These are phyloP conservation scores for Actinomortierella ambigua DNA, from an alignment of 371 early-diverging fungal species.

Conservation along the genomic window DNA sequence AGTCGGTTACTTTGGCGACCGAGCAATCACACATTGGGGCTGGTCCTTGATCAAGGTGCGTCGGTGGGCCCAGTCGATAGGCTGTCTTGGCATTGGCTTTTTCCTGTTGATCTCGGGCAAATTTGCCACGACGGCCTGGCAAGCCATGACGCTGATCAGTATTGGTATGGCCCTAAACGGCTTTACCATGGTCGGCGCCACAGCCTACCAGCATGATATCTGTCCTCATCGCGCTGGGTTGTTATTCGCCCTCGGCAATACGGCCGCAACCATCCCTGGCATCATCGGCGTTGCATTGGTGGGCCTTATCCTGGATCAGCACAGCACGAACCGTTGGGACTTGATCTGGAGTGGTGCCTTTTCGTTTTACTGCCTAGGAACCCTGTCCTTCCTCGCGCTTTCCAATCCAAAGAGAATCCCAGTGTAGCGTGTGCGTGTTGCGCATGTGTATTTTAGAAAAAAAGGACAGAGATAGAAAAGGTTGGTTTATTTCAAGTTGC, in stretches of 20 bases:
- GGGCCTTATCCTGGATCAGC: conserved; percentile 30
- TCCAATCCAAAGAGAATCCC: too few species aligned
- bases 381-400: not conserved
- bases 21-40: conserved; percentile 23
- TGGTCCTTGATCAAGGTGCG: conserved; percentile 30
- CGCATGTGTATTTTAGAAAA: too few species aligned
- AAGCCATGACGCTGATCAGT: conserved; percentile 33
- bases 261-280: conserved; percentile 42
- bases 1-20: conserved; percentile 43
- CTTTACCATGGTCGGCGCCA: conserved; percentile 38
- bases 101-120: conserved; percentile 29
- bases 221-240: conserved; percentile 45
- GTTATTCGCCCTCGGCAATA: conserved; percentile 47
- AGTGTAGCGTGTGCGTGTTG: too few species aligned
- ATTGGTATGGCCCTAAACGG: conserved; percentile 45
- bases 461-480: too few species aligned
- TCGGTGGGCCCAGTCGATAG: conserved; percentile 29
- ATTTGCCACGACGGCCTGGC: conserved; percentile 20
- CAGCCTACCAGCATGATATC: conserved; percentile 47
- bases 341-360: conserved; percentile 36
- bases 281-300: conserved; percentile 37
- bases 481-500: too few species aligned
- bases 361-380: conserved; percentile 31
- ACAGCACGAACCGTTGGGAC: conserved; percentile 18
- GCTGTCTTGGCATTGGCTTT: conserved; percentile 28